A percentile compares a stretch with the other conserved stretches of the same genome.
These are phyloP conservation scores for Diaporthe ampelina DNA, from an alignment of 2,329 filamentous ascomycete genomes.

Conservation along the genomic window DNA sequence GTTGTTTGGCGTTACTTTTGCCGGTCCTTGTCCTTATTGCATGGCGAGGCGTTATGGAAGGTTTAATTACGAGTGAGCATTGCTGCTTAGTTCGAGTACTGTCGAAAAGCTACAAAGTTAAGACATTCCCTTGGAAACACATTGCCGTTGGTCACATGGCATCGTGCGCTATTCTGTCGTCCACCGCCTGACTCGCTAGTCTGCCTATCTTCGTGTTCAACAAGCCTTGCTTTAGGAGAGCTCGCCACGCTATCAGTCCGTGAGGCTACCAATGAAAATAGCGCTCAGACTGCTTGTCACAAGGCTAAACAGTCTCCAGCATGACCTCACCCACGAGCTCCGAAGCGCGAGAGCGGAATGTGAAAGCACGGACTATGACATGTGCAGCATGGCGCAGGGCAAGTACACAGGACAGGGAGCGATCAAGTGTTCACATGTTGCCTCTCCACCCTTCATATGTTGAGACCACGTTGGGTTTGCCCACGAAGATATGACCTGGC, in stretches of 20 bases:
- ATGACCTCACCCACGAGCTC: too few relatives aligned
- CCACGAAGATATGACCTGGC: too few relatives aligned
- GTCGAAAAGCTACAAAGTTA: neutral
- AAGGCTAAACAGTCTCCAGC: neutral
- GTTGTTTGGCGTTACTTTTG: conserved; percentile 4
- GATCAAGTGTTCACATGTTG: neutral
- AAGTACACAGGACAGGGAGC: too few relatives aligned
- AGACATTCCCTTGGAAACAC: too few relatives aligned
- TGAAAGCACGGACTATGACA: neutral
- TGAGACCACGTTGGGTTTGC: too few relatives aligned
- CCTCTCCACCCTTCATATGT: neutral
- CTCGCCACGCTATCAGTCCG: neutral
- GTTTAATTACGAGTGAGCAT: conserved; percentile 8
- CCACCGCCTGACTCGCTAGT: conserved; percentile 1
- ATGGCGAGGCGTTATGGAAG: conserved; percentile 40
- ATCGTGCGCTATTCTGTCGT: neutral
- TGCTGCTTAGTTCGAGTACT: neutral
- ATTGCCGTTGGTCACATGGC: too few relatives aligned
- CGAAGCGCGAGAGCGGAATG: neutral
- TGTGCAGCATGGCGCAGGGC: neutral
- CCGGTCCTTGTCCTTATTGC: conserved; percentile 26
- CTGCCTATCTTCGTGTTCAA: neutral
- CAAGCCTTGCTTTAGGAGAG: neutral
- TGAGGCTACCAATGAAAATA: neutral
- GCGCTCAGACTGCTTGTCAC: neutral